Evolutionary conservation across 2,329 filamentous ascomycete genomes (phyloP).

Genomic region (Botrytis sinoallii): DNA sequence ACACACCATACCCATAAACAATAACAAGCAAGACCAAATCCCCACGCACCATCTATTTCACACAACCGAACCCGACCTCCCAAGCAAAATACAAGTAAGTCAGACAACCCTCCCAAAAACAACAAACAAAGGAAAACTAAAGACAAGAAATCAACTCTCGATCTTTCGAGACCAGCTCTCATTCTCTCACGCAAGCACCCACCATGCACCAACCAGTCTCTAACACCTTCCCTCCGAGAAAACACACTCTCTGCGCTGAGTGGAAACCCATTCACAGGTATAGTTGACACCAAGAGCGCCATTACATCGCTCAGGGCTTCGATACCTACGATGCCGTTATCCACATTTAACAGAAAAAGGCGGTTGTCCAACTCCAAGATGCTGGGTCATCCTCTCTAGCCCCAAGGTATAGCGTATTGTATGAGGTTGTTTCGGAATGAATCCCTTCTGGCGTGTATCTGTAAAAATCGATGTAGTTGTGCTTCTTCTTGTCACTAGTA

Average conservation of each 20-base stretch:
- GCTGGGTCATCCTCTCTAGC: neutral
- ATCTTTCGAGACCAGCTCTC: neutral
- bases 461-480: no score
- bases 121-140: neutral
- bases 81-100: neutral
- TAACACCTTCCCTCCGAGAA: neutral
- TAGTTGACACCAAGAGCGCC: neutral
- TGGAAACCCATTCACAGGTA: neutral
- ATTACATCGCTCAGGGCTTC: no score
- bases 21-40: neutral
- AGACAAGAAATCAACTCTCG: constrained; percentile 9
- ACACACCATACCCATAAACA: neutral
- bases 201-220: neutral
- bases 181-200: neutral
- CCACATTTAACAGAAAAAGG: neutral
- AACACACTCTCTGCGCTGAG: no score
- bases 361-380: neutral
- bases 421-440: no score
- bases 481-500: no score
- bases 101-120: neutral
- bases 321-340: neutral
- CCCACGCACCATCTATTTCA: neutral
- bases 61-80: neutral
- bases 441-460: no score
- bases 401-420: no score